Evolutionary conservation across 371 early-diverging fungal species (phyloP).

Genomic region (Rhizomucor pusillus): DNA sequence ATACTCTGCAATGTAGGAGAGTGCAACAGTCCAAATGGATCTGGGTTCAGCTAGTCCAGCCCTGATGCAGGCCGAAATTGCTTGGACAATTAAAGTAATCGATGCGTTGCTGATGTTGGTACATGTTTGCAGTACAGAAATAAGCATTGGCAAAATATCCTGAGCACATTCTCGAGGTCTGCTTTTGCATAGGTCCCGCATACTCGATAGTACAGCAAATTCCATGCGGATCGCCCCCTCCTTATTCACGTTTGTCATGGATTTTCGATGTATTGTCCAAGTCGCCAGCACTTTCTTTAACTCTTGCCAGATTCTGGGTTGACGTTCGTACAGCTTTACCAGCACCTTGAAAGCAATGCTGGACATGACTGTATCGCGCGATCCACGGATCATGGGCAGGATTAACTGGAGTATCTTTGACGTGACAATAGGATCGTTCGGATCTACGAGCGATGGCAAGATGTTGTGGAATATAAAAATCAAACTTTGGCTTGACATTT

Average conservation of each 20-base stretch:
- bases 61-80: slow-evolving; percentile 43
- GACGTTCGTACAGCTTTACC: slow-evolving; percentile 40
- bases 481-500: slow-evolving; percentile 20
- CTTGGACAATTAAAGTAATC: slow-evolving; percentile 42
- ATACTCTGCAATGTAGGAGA: slow-evolving; percentile 49
- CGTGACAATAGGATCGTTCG: slow-evolving; percentile 50
- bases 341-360: slow-evolving; percentile 51
- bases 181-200: slow-evolving; percentile 47
- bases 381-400: slow-evolving; percentile 38
- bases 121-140: slow-evolving; percentile 49
- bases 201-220: slow-evolving; percentile 49
- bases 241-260: slow-evolving; percentile 15
- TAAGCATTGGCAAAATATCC: slow-evolving; percentile 52
- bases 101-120: slow-evolving; percentile 45
- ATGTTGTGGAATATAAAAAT: slow-evolving; percentile 40
- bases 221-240: slow-evolving; percentile 47
- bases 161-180: slow-evolving; percentile 48
- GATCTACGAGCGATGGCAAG: slow-evolving; percentile 42
- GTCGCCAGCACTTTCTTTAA: slow-evolving; percentile 50
- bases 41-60: slow-evolving; percentile 53
- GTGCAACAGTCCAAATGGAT: slow-evolving; percentile 52
- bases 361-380: slow-evolving; percentile 35
- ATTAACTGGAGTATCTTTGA: slow-evolving; percentile 49
- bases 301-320: slow-evolving; percentile 62
- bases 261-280: slow-evolving; percentile 53